Conservation (phyloP, 768 basidiomycete genomes). For the Porpolomopsis calyptriformis region DNA sequence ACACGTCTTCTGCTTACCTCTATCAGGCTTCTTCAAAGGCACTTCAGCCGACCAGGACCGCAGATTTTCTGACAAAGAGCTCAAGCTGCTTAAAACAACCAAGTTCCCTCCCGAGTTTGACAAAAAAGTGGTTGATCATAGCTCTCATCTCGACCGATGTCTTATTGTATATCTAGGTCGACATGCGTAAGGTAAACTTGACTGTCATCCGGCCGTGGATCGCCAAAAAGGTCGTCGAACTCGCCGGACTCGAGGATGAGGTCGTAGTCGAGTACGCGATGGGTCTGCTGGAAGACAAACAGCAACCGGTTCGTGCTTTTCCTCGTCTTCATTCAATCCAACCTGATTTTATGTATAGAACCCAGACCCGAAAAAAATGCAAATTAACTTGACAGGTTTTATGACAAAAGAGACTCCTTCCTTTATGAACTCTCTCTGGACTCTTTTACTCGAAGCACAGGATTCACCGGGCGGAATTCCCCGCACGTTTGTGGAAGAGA, state of each 20-base stretch:
- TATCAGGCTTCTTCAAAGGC: constrained; percentile 76
- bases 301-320: constrained; percentile 54
- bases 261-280: constrained; percentile 94
- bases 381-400: constrained; percentile 90
- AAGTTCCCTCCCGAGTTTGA: constrained; percentile 88
- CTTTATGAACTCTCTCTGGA: constrained; percentile 89
- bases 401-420: constrained; percentile 73
- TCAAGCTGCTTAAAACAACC: constrained; percentile 76
- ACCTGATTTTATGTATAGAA: constrained; percentile 32
- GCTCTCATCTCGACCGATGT: neutral
- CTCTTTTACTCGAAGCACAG: constrained; percentile 87
- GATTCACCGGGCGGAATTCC: constrained; percentile 83
- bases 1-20: constrained; percentile 17
- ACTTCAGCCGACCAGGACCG: constrained; percentile 86
- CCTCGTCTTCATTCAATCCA: neutral
- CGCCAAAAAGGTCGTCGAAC: constrained; percentile 81
- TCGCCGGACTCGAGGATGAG: constrained; percentile 93
- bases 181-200: constrained; percentile 92
- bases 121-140: constrained; percentile 50
- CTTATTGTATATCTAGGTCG: constrained; percentile 47
- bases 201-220: constrained; percentile 92
- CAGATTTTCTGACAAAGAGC: constrained; percentile 91
- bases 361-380: constrained; percentile 92
- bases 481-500: constrained; percentile 79
- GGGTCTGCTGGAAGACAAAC: constrained; percentile 82